Conservation (phyloP, 2,329 filamentous ascomycete genomes). For the Pseudophaeomoniella oleicola region DNA sequence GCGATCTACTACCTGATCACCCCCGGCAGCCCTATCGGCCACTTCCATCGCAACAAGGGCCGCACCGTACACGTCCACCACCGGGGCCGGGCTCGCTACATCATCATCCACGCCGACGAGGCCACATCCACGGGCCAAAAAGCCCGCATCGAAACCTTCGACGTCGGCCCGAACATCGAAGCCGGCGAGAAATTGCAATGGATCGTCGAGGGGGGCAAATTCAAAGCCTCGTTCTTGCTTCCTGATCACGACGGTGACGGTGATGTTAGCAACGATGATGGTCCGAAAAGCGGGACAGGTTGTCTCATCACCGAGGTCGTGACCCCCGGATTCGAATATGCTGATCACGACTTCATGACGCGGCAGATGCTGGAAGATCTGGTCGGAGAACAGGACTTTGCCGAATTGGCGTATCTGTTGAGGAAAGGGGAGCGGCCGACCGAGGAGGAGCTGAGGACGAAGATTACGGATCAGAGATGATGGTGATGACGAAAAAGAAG, state of each 20-base stretch:
- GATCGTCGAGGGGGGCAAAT: constrained; percentile 55
- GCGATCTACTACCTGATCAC: constrained; percentile 53
- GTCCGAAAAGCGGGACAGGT: constrained; percentile 4
- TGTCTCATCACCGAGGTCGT: constrained; percentile 31
- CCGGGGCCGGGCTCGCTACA: constrained; percentile 46
- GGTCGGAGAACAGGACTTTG: constrained; percentile 34
- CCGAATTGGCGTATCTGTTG: constrained; percentile 28
- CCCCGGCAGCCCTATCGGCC: constrained; percentile 37
- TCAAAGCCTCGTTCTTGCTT: constrained; percentile 49
- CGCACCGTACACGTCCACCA: constrained; percentile 53
- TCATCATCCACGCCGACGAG: constrained; percentile 46
- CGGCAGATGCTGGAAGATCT: constrained; percentile 35
- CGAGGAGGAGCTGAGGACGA: background rate
- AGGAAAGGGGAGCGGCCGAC: constrained; percentile 10
- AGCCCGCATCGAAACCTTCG: constrained; percentile 46
- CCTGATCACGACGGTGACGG: constrained; percentile 28
- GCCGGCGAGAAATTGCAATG: constrained; percentile 50
- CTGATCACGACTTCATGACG: constrained; percentile 52
- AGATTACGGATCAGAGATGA: background rate
- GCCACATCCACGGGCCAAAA: constrained; percentile 20
- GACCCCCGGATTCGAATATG: constrained; percentile 52
- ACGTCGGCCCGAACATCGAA: constrained; percentile 44
- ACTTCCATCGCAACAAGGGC: constrained; percentile 49
- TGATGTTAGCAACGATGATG: constrained; percentile 44
- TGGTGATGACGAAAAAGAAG: too few relatives aligned